Evolutionary conservation across 208 protist genomes (phyloP), one percentile per base, ranked within the genome.

Genomic region (Leishmania lainsoni): DNA sequence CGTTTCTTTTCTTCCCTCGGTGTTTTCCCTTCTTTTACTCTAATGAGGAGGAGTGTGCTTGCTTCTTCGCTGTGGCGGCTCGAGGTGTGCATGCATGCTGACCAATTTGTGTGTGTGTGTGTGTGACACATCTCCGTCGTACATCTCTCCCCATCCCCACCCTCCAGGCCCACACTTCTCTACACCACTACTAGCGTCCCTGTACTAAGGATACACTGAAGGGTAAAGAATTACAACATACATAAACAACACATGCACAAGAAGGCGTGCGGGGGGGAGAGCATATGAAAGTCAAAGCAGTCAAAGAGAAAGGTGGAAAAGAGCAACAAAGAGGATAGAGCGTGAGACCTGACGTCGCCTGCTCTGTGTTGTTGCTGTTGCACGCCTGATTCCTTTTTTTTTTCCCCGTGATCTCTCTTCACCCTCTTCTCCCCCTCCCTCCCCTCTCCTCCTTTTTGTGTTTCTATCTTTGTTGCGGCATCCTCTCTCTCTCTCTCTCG

Each of bases 371-470:
- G 17, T 20, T 42, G 51, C 51, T 59, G 45, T 16, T 71, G n/a
- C 32, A 49, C 22, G n/a, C 9, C 32, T 69, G 63, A 39, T 35
- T 48, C 35, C 65, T 71, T 45, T 39, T 35, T 71, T 16, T 71
- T 5, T 35, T n/a, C n/a, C n/a, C n/a, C n/a, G 14, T 69, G 35
- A 39, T 39, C 35, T n/a, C 63, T 20, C 32, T 35, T 8, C 63
- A 69, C n/a, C 16, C 35, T 45, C 5, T 17, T n/a, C 10, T 35
- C 35, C 32, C 65, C 10, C 35, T n/a, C 51, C 72, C 68, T 49
- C 75, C 59, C 61, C 29, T 58, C 70, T 73, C 71, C 63, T 58
- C 22, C 51, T 8, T 79, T 58, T 65, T 76, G n/a, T 80, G 2
- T 59, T 51, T 39, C 32, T 83, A 56, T 79, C 51, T 49, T 59